Base-by-base conservation (phyloP, 2,329 filamentous ascomycete genomes). In the Fusarium concolor region DNA sequence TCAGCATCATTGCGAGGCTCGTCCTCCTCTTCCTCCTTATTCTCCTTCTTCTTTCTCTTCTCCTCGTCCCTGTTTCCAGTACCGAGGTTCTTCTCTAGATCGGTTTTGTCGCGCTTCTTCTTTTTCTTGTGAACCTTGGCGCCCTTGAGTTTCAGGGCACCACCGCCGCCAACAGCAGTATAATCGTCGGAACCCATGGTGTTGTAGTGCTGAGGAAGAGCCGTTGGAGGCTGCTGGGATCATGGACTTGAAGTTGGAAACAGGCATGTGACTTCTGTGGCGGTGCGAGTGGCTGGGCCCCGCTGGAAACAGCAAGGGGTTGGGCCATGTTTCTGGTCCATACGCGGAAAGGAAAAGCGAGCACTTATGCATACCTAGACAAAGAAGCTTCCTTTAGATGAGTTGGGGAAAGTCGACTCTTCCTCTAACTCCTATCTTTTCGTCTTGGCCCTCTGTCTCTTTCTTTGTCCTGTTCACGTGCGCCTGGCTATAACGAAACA, bases 61-160 rank as follows among this genome's bases (percentile, higher is more conserved):
- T 45, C 56, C 8, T 60, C 60, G 52, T 62, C 66, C 38, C 52
- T 67, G 18, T 51, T 69, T 51, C 75, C 78, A 6, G 73, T 71
- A 10, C 81, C 75, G 10, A 86, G 76, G 44, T 81, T 82, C 74
- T 82, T 85, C 57, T 85, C 84, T 29, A 86, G 78, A 35, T 82
- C 80, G 50, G 74, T 75, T 69, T 80, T 79, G 70, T 81, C 81
- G 67, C 82, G 79, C 79, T 90, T 92, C 77, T 89, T 91, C 75
- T 91, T 89, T 68, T 87, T 82, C 74, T 87, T 89, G 65, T 85
- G 78, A 29, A 87, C 82, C 74, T 89, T 90, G 65, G 83, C 86
- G 74, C 94, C 93, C 82, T 97, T 97, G 62, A 97, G 86, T 77
- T 93, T 95, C 33, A 97, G 87, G 64, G 90, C 91, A 72, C 93